A percentile compares a stretch with the other conserved stretches of the same genome.
Evolutionary conservation across 306 rosid genomes (phyloP).

Genomic region (Trifolium subterraneum): DNA sequence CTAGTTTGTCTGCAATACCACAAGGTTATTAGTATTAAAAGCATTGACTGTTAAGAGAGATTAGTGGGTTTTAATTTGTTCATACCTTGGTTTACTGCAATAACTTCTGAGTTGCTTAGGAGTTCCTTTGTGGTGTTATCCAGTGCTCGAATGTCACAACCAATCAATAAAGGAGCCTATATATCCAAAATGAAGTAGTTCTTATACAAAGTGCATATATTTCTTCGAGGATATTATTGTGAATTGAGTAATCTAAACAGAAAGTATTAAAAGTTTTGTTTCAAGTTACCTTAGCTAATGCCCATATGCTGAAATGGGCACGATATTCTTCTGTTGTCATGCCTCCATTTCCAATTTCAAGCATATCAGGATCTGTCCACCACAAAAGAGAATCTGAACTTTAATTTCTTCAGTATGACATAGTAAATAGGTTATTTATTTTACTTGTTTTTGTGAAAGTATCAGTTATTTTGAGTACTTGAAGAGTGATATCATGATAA

Average conservation of each 20-base stretch:
- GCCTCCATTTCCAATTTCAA: constrained; percentile 86
- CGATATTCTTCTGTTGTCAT: constrained; percentile 80
- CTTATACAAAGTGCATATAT: neutral
- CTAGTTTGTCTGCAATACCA: constrained; percentile 58
- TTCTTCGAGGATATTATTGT: neutral
- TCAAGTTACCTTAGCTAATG: constrained; percentile 63
- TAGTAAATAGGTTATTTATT: neutral
- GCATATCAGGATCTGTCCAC: constrained; percentile 80
- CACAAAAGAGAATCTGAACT: constrained; percentile 23
- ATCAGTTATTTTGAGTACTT: neutral
- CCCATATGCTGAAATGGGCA: constrained; percentile 86
- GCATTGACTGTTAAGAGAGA: constrained; percentile 13
- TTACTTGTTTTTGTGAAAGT: constrained; percentile 13
- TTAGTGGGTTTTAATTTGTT: neutral
- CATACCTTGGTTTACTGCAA: constrained; percentile 81
- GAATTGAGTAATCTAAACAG: constrained; percentile 21
- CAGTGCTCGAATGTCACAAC: constrained; percentile 74
- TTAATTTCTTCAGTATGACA: neutral
- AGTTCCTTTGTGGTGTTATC: constrained; percentile 52
- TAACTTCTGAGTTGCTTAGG: constrained; percentile 67
- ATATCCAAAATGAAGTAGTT: neutral
- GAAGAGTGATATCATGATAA: constrained; percentile 5
- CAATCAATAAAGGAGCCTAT: constrained; percentile 63
- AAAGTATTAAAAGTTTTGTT: neutral
- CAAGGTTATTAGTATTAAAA: constrained; percentile 4